phyloP scores from a whole-genome alignment of 2,329 filamentous ascomycete species.

The Malbranchea cinnamomea region DNA sequence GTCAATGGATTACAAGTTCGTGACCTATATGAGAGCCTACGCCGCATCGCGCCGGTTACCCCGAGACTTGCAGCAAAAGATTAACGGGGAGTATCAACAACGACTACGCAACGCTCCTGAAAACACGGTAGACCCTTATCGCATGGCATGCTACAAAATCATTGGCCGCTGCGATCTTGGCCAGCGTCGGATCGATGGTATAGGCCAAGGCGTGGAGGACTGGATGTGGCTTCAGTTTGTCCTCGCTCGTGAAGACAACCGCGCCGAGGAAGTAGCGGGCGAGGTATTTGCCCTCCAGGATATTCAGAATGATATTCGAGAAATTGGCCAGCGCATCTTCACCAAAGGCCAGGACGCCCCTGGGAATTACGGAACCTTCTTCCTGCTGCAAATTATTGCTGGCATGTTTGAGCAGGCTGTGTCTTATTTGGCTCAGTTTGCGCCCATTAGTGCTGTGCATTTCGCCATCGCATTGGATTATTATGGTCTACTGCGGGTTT shows the following conservation, averaged over 20 bases:
- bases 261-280: slow-evolving; percentile 45
- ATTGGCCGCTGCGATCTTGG: slow-evolving; percentile 61
- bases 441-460: slow-evolving; percentile 86
- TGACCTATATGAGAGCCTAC: slow-evolving; percentile 74
- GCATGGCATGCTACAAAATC: slow-evolving; percentile 96
- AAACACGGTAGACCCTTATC: slow-evolving; percentile 81
- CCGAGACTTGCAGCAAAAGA: slow-evolving; percentile 67
- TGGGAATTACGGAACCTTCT: slow-evolving; percentile 75
- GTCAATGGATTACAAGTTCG: slow-evolving; percentile 80
- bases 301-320: slow-evolving; percentile 64
- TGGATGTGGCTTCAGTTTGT: slow-evolving; percentile 54
- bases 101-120: slow-evolving; percentile 71
- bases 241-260: slow-evolving; percentile 46
- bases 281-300: slow-evolving; percentile 49
- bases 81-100: slow-evolving; percentile 79
- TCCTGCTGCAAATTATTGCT: slow-evolving; percentile 78
- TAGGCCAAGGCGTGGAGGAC: slow-evolving; percentile 47
- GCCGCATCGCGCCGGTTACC: slow-evolving; percentile 64
- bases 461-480: slow-evolving; percentile 80
- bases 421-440: slow-evolving; percentile 79
- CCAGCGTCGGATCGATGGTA: slow-evolving; percentile 40
- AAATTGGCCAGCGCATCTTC: slow-evolving; percentile 87
- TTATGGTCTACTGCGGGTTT: slow-evolving; percentile 77
- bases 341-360: slow-evolving; percentile 64
- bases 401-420: slow-evolving; percentile 93